phyloP scores from a whole-genome alignment of 306 rosid species.

The apple (Malus domestica) region DNA sequence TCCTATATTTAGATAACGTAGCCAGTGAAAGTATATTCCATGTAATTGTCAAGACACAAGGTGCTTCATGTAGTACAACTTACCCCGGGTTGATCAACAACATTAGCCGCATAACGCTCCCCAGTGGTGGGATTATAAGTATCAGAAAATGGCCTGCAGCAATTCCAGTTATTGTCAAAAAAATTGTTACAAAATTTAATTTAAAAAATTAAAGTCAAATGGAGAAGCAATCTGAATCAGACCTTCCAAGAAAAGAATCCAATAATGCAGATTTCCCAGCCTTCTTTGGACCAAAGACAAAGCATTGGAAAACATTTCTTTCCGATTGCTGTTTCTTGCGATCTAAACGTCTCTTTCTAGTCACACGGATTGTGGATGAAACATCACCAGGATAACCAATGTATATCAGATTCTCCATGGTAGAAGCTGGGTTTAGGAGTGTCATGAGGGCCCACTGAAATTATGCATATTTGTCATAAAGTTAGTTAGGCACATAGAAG shows the following conservation, averaged over 20 bases:
- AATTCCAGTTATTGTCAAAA: slow-evolving; percentile 18
- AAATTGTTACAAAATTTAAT: not conserved
- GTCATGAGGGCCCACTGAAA: slow-evolving; percentile 97
- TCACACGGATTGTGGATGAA: slow-evolving; percentile 65
- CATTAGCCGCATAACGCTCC: slow-evolving; percentile 75
- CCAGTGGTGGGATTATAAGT: slow-evolving; percentile 54
- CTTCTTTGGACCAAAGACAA: slow-evolving; percentile 87
- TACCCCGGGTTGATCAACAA: slow-evolving; percentile 46
- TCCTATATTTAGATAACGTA: not conserved
- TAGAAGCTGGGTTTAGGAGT: slow-evolving; percentile 65
- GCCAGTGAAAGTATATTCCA: not conserved
- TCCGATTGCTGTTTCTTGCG: slow-evolving; percentile 85
- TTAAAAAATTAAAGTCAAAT: not conserved
- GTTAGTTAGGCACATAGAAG: not conserved
- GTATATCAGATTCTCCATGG: slow-evolving; percentile 87
- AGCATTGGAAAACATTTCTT: slow-evolving; percentile 81
- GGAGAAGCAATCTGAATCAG: slow-evolving; percentile 1
- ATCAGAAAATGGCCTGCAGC: slow-evolving; percentile 64
- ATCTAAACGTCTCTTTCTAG: slow-evolving; percentile 75
- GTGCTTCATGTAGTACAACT: slow-evolving; percentile 10
- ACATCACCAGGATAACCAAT: slow-evolving; percentile 76
- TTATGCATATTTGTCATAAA: slow-evolving; percentile 2
- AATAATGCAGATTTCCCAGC: slow-evolving; percentile 87
- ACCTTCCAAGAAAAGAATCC: slow-evolving; percentile 86
- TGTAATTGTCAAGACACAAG: not conserved